Conservation (phyloP, 495 filamentous ascomycete genomes). For the Apiosordaria backusii region DNA sequence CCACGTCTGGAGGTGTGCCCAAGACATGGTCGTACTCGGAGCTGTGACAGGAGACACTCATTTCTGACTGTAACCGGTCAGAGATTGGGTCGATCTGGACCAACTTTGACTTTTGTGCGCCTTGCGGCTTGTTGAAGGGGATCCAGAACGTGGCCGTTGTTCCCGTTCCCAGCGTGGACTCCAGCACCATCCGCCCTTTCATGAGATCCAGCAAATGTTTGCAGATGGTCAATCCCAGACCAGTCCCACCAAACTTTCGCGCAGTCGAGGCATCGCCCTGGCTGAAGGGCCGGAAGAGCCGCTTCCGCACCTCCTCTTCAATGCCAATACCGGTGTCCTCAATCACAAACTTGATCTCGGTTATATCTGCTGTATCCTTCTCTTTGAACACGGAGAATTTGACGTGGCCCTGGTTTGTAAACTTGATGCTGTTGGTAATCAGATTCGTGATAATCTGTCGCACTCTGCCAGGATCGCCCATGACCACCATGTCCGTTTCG, state of each 20-base stretch:
- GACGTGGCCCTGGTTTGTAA: conserved; percentile 71
- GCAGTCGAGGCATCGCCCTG: conserved; percentile 79
- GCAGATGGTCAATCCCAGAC: conserved; percentile 75
- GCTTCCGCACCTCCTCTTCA: conserved; percentile 65
- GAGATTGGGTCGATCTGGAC: conserved; percentile 54
- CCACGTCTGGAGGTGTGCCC: conserved; percentile 28
- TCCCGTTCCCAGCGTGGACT: conserved; percentile 56
- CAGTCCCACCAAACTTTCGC: conserved; percentile 75
- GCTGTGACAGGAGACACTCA: conserved; percentile 57
- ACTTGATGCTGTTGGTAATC: conserved; percentile 86
- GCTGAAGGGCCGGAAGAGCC: conserved; percentile 80
- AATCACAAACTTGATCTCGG: conserved; percentile 59
- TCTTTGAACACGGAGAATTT: conserved; percentile 49
- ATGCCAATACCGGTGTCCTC: conserved; percentile 85
- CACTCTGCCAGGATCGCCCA: conserved; percentile 75
- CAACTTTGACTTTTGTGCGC: conserved; percentile 34
- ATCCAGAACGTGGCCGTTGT: conserved; percentile 66
- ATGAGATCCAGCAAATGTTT: conserved; percentile 77
- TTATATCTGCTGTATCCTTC: conserved; percentile 45
- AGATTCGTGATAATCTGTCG: conserved; percentile 83
- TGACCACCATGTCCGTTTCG: conserved; percentile 46
- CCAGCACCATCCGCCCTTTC: conserved; percentile 67
- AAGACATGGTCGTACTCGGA: conserved; percentile 46
- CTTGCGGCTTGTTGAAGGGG: conserved; percentile 57
- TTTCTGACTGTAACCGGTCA: conserved; percentile 59